Percentiles rank a stretch among this genome's conserved stretches.
Evolutionary conservation across 345 rosid species (phyloP).

Genomic region (Eucalyptus erythrocorys): DNA sequence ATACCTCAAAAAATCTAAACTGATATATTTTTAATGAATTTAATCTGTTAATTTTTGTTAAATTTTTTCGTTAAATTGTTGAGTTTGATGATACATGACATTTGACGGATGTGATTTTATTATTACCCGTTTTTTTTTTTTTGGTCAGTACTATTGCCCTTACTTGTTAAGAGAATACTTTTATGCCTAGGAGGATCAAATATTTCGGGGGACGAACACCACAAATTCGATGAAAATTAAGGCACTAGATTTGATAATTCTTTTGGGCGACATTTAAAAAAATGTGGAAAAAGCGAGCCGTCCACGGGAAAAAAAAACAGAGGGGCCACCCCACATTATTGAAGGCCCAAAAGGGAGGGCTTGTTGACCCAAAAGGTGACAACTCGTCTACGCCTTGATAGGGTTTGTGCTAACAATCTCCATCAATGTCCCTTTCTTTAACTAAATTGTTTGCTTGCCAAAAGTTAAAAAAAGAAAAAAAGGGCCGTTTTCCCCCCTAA

Average conservation of each 20-base stretch:
- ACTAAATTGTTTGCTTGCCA: background rate
- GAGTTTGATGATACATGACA: rapidly evolving
- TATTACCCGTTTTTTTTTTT: too few species aligned
- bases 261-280: background rate
- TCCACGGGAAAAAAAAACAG: background rate
- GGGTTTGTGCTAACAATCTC: background rate
- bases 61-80: too few species aligned
- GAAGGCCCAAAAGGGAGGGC: background rate
- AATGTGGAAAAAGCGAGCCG: background rate
- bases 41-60: too few species aligned
- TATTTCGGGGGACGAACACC: background rate
- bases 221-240: rapidly evolving
- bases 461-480: background rate
- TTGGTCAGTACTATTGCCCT: background rate
- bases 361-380: background rate
- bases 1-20: rapidly evolving
- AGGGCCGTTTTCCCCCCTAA: background rate
- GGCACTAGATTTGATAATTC: background rate
- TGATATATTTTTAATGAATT: too few species aligned
- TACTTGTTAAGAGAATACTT: background rate
- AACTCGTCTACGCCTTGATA: background rate
- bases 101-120: rapidly evolving
- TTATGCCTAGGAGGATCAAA: background rate
- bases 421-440: background rate
- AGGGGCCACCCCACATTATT: background rate